phyloP scores from a whole-genome alignment of 208 protist genomes.

The Trypanosoma platydactyli region DNA sequence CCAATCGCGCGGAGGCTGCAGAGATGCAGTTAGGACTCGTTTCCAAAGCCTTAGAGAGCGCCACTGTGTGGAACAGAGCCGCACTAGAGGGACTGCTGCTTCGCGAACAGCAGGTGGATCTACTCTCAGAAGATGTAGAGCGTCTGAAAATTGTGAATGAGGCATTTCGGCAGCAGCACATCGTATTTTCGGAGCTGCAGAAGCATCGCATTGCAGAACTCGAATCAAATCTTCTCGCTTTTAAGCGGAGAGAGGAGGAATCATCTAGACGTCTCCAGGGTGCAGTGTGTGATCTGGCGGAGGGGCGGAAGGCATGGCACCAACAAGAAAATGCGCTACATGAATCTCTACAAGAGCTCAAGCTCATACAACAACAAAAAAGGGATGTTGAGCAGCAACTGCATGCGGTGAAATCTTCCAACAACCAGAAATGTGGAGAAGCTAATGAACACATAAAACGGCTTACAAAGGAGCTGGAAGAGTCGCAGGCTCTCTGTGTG shows the following conservation, averaged over 20 bases:
- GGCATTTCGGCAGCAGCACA: slow-evolving; percentile 21
- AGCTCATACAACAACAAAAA: slow-evolving; percentile 10
- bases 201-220: slow-evolving; percentile 21
- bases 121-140: slow-evolving; percentile 21
- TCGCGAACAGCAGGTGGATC: slow-evolving; percentile 30
- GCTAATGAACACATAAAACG: slow-evolving; percentile 3
- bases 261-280: slow-evolving; percentile 4
- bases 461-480: slow-evolving; percentile 6
- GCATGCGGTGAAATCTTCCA: slow-evolving; percentile 13
- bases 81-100: slow-evolving; percentile 24
- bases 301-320: background rate
- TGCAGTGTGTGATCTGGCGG: background rate
- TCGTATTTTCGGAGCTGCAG: slow-evolving; percentile 7
- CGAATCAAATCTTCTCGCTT: slow-evolving; percentile 9
- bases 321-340: slow-evolving; percentile 13
- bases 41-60: background rate
- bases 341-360: slow-evolving; percentile 21
- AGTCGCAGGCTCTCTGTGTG: background rate
- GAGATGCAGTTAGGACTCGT: background rate
- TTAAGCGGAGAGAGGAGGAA: background rate
- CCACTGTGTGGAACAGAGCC: background rate
- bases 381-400: slow-evolving; percentile 18
- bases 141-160: slow-evolving; percentile 27
- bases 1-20: background rate
- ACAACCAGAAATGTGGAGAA: slow-evolving; percentile 4